Evolutionary conservation across 2,329 filamentous ascomycete species (phyloP).

Genomic region (Aspergillus sp.): DNA sequence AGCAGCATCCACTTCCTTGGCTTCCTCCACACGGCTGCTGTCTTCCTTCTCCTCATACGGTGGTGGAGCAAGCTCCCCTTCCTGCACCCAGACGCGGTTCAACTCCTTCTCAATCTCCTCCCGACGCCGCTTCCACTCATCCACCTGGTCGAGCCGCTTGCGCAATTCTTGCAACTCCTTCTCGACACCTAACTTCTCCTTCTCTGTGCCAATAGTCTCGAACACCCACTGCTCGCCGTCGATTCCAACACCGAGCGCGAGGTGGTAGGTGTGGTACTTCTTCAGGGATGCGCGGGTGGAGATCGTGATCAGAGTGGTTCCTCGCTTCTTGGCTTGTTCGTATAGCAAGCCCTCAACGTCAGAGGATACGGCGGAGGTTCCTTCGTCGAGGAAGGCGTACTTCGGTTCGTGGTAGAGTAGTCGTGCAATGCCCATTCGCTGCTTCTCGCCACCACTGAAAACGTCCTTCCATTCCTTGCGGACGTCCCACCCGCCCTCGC

Average conservation of each 20-base stretch:
- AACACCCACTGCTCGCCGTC: conserved; percentile 84
- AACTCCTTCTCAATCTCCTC: conserved; percentile 79
- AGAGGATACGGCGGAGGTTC: conserved; percentile 84
- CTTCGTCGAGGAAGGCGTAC: conserved; percentile 92
- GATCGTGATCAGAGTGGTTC: conserved; percentile 93
- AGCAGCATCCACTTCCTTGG: conserved; percentile 1
- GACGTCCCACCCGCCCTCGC: conserved; percentile 94
- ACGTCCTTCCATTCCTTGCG: conserved; percentile 98
- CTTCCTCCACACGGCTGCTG: not conserved
- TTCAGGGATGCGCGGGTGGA: conserved; percentile 90
- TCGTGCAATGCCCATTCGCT: conserved; percentile 83
- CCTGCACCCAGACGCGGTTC: conserved; percentile 52
- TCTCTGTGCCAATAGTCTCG: conserved; percentile 84
- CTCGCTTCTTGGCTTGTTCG: conserved; percentile 82
- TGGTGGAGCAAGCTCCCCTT: conserved; percentile 30
- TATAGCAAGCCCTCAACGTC: conserved; percentile 93
- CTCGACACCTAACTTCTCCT: conserved; percentile 88
- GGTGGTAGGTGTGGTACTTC: conserved; percentile 88
- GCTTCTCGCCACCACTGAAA: conserved; percentile 93
- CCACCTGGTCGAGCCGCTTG: conserved; percentile 70
- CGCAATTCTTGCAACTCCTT: conserved; percentile 79
- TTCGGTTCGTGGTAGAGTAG: conserved; percentile 89
- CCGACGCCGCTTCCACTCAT: conserved; percentile 70
- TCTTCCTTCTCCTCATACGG: conserved; percentile 21
- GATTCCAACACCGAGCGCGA: conserved; percentile 72